Evolutionary conservation across 1,284 basidiomycete species (phyloP).

Genomic region (Rhodotorula sp.): DNA sequence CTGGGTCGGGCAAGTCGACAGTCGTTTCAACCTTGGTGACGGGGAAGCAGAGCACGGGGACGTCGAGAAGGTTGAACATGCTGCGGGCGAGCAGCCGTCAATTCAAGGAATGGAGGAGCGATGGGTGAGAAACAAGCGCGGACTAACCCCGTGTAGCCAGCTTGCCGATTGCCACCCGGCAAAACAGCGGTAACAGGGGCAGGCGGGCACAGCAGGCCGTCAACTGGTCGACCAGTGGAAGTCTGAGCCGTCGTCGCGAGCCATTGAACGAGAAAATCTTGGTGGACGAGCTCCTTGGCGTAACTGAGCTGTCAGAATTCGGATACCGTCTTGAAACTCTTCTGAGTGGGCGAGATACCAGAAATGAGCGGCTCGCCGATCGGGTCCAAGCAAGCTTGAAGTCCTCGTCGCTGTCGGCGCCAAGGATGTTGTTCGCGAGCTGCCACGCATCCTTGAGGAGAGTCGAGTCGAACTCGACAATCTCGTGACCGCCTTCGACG

Average conservation of each 20-base stretch:
- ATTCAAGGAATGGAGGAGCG: not conserved
- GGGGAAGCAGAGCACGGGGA: constrained; percentile 58
- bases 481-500: constrained; percentile 16
- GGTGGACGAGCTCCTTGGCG: constrained; percentile 52
- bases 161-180: not conserved
- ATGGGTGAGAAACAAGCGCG: not conserved
- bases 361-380: constrained; percentile 42
- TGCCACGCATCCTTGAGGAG: constrained; percentile 43
- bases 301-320: constrained; percentile 56
- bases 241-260: constrained; percentile 54
- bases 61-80: constrained; percentile 53
- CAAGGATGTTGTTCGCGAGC: constrained; percentile 32
- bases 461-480: constrained; percentile 27
- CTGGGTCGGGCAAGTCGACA: not conserved
- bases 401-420: constrained; percentile 38
- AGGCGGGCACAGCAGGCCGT: constrained; percentile 57
- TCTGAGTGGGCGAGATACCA: constrained; percentile 2
- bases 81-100: not conserved
- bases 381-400: constrained; percentile 28
- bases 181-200: not conserved
- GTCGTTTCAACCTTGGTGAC: constrained; percentile 40
- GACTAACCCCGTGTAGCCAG: constrained; percentile 9
- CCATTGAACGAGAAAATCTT: constrained; percentile 59
- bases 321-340: constrained; percentile 49
- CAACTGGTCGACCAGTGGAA: constrained; percentile 56